A percentile compares a stretch with the other conserved stretches of the same genome.
These are phyloP conservation scores for Fraxinus excelsior DNA, from an alignment of 257 asterid genomes.

Conservation along the genomic window DNA sequence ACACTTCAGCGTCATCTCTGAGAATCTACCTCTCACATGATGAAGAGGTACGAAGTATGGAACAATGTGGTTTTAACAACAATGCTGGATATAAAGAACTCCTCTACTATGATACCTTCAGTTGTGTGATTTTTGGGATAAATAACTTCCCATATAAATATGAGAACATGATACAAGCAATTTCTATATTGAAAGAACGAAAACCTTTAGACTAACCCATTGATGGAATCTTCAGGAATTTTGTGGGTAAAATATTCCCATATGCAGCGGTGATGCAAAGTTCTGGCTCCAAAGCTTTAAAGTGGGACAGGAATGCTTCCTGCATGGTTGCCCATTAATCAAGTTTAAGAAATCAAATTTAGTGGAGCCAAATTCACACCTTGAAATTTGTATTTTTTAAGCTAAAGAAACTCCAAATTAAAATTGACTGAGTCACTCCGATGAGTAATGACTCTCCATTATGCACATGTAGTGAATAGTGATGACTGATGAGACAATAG, in stretches of 20 bases:
- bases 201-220: slow-evolving; percentile 62
- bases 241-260: slow-evolving; percentile 88
- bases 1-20: neutral
- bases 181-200: neutral
- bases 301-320: slow-evolving; percentile 70
- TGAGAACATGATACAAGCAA: neutral
- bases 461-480: neutral
- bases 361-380: slow-evolving; percentile 1
- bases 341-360: slow-evolving; percentile 6
- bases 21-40: slow-evolving; percentile 2
- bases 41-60: slow-evolving; percentile 2
- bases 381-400: neutral
- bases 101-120: neutral
- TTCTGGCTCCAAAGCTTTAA: slow-evolving; percentile 80
- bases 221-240: slow-evolving; percentile 80
- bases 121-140: neutral
- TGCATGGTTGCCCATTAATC: slow-evolving; percentile 31
- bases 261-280: slow-evolving; percentile 97
- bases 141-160: neutral
- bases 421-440: neutral
- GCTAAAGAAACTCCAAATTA: neutral
- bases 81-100: neutral
- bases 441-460: neutral
- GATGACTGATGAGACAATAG: neutral
- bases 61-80: neutral